Percentiles rank a stretch among this genome's conserved stretches.
phyloP scores from a whole-genome alignment of 768 basidiomycete genomes.

The Boletus fagicola region DNA sequence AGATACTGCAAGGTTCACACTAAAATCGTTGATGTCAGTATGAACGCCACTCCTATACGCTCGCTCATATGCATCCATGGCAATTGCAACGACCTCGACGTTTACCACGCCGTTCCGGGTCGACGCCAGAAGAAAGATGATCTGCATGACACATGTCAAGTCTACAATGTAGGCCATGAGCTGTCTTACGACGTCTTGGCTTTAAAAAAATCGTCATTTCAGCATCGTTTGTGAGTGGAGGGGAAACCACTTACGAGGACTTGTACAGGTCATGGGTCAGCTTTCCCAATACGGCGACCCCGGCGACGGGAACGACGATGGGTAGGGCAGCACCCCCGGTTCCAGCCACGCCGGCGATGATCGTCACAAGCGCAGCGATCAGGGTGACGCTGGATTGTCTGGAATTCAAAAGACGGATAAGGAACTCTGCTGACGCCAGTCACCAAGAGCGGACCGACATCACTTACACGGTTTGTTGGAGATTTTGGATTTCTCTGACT shows the following conservation, averaged over 20 bases:
- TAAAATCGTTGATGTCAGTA: not conserved
- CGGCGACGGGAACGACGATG: constrained; percentile 2
- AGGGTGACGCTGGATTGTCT: not conserved
- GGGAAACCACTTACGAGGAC: not conserved
- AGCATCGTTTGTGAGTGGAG: not conserved
- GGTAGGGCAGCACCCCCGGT: not conserved
- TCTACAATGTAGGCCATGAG: constrained; percentile 1
- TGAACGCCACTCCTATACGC: not conserved
- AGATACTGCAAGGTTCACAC: not conserved
- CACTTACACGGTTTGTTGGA: not conserved
- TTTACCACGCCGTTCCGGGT: not conserved
- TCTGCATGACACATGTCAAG: constrained; percentile 3
- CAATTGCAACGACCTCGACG: not conserved
- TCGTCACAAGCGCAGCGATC: constrained; percentile 5
- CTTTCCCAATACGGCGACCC: not conserved
- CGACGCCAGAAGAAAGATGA: not conserved
- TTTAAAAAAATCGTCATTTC: not conserved
- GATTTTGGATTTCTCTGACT: not conserved
- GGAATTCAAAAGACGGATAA: not conserved
- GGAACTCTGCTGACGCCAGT: not conserved
- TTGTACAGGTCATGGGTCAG: not conserved
- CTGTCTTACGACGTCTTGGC: not conserved
- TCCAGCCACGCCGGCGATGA: not conserved
- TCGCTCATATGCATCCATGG: not conserved
- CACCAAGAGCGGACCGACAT: too few species aligned